Conservation (phyloP, 306 rosid species). For the Mimosa bimucronata region DNA sequence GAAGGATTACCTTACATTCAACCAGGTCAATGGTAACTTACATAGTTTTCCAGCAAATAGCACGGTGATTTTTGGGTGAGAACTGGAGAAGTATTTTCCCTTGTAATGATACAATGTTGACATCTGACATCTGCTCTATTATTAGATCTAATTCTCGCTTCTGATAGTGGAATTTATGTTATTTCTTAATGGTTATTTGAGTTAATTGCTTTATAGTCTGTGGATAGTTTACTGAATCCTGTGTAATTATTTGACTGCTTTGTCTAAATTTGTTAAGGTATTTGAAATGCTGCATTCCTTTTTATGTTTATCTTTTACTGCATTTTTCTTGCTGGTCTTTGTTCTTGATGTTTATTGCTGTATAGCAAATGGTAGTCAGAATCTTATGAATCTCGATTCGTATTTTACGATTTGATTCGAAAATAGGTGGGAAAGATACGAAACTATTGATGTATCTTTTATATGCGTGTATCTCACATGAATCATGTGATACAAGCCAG, state of each 20-base stretch:
- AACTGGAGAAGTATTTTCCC: slow-evolving; percentile 16
- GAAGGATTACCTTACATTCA: slow-evolving; percentile 69
- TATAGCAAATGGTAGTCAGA: no score
- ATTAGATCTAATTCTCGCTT: slow-evolving; percentile 22
- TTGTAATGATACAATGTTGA: slow-evolving; percentile 17
- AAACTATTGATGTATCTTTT: no score
- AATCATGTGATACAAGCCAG: no score
- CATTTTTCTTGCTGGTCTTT: slow-evolving; percentile 5
- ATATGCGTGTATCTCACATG: no score
- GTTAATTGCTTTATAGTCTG: slow-evolving; percentile 22
- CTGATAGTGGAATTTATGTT: slow-evolving; percentile 21
- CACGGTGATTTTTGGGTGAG: slow-evolving; percentile 82
- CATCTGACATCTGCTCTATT: slow-evolving; percentile 1
- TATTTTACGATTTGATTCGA: no score
- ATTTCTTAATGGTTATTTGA: slow-evolving; percentile 7
- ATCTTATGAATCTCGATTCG: no score
- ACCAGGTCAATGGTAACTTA: slow-evolving; percentile 64
- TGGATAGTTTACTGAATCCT: slow-evolving; percentile 21
- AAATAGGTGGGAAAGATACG: no score
- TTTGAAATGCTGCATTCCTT: neutral
- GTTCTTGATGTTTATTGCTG: slow-evolving; percentile 6
- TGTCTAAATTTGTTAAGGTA: neutral
- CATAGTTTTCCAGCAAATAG: slow-evolving; percentile 62
- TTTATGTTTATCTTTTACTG: neutral
- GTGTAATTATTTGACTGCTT: slow-evolving; percentile 12